A percentile compares a stretch with the other conserved stretches of the same genome.
These are phyloP conservation scores for Verbascum thapsus DNA, from an alignment of 257 asterid species.

Conservation along the genomic window DNA sequence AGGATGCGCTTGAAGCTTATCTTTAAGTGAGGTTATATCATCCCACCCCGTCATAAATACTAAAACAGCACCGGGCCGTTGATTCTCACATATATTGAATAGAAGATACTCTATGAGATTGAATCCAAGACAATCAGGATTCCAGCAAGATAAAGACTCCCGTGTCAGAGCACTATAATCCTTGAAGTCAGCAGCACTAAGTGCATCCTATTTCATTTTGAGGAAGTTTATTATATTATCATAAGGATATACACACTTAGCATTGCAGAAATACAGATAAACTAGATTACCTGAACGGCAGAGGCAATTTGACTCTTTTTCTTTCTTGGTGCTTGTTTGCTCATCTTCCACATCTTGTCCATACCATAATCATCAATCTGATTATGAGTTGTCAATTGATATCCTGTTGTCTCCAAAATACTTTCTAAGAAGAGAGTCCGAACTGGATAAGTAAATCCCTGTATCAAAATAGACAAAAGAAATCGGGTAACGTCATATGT, in stretches of 20 bases:
- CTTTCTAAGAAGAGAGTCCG: constrained; percentile 76
- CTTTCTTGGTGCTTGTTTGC: constrained; percentile 80
- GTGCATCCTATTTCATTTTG: constrained; percentile 60
- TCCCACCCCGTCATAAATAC: constrained; percentile 99
- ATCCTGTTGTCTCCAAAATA: constrained; percentile 83
- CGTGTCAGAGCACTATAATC: constrained; percentile 61
- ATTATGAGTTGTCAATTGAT: constrained; percentile 76
- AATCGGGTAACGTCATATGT: constrained; percentile 27
- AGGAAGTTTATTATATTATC: constrained; percentile 35
- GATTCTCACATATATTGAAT: constrained; percentile 65
- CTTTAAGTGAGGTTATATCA: constrained; percentile 79
- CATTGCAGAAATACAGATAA: constrained; percentile 19
- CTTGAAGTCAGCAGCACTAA: constrained; percentile 67
- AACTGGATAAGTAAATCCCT: constrained; percentile 87
- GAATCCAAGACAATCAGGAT: constrained; percentile 87
- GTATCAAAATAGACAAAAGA: constrained; percentile 15
- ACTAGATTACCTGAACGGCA: constrained; percentile 76
- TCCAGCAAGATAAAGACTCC: constrained; percentile 88
- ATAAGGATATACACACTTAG: constrained; percentile 25
- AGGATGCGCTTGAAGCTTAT: constrained; percentile 79
- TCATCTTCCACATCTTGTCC: constrained; percentile 86
- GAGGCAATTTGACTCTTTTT: constrained; percentile 87
- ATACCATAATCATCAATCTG: constrained; percentile 90
- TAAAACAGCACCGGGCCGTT: constrained; percentile 83
- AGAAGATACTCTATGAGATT: constrained; percentile 78